These are phyloP conservation scores for Decorospora gaudefroyi DNA, from an alignment of 2,329 filamentous ascomycete species.

Conservation along the genomic window DNA sequence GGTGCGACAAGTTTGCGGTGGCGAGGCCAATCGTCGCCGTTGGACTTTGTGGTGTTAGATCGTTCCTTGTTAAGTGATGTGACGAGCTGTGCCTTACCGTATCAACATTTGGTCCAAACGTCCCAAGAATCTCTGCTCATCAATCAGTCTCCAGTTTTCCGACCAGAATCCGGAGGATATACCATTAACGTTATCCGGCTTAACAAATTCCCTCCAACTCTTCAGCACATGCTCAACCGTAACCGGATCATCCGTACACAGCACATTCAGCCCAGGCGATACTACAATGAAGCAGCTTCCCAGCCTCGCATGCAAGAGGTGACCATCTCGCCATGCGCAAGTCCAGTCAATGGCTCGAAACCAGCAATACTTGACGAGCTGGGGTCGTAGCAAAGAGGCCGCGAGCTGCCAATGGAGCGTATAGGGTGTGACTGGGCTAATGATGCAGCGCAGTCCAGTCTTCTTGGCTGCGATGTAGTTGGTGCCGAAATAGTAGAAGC, in stretches of 20 bases:
- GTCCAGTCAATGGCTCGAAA: constrained; percentile 20
- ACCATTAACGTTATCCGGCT: constrained; percentile 30
- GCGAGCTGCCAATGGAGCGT: constrained; percentile 18
- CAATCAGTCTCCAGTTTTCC: background rate
- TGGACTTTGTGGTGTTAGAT: constrained; percentile 5
- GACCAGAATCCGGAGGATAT: background rate
- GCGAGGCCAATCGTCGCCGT: constrained; percentile 41
- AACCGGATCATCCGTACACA: constrained; percentile 24
- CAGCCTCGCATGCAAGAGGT: constrained; percentile 15
- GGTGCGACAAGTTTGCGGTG: constrained; percentile 52
- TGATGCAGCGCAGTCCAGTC: constrained; percentile 19
- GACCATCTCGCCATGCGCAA: constrained; percentile 24
- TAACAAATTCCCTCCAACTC: constrained; percentile 29
- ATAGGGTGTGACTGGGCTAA: constrained; percentile 25
- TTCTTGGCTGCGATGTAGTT: constrained; percentile 25
- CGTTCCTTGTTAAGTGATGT: background rate
- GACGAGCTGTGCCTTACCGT: constrained; percentile 31
- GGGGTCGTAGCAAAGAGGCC: background rate
- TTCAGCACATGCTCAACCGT: constrained; percentile 20
- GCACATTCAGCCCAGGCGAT: constrained; percentile 14
- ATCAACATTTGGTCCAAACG: constrained; percentile 29
- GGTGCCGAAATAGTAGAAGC: constrained; percentile 8
- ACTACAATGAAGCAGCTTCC: constrained; percentile 26
- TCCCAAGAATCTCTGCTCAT: constrained; percentile 17
- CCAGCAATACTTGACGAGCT: constrained; percentile 17